Percentiles rank a stretch among this genome's conserved stretches.
These are phyloP conservation scores for Podila horticola DNA, from an alignment of 192 early-diverging fungal genomes.

Conservation along the genomic window DNA sequence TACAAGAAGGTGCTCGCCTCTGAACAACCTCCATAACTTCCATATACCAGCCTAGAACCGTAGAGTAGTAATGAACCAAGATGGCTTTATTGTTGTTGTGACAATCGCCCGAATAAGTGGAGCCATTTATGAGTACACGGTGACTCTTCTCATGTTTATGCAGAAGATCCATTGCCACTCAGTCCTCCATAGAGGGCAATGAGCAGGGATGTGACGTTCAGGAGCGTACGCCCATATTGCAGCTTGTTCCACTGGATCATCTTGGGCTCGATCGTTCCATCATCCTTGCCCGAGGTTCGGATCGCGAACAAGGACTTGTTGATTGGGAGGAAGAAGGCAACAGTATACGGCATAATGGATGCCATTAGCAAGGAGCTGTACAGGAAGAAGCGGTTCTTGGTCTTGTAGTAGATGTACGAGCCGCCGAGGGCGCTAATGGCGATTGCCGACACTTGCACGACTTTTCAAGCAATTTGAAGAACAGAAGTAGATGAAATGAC, in stretches of 20 bases:
- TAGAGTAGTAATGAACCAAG: too few relatives aligned
- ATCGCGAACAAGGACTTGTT: conserved; percentile 16
- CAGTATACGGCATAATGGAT: conserved; percentile 20
- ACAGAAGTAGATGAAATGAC: background rate
- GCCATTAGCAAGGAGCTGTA: conserved; percentile 14
- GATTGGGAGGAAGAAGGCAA: conserved; percentile 11
- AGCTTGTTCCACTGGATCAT: conserved; percentile 11
- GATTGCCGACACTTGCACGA: conserved; percentile 11
- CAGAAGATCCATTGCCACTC: background rate
- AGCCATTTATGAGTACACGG: background rate
- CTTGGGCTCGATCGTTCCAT: conserved; percentile 4
- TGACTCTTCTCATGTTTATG: too few relatives aligned
- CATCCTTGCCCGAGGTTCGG: background rate
- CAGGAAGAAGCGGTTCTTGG: conserved; percentile 25
- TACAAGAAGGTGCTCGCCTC: conserved; percentile 30
- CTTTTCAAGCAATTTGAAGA: background rate
- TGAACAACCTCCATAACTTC: background rate
- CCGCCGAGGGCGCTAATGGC: conserved; percentile 16
- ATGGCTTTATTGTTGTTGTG: too few relatives aligned
- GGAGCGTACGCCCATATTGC: conserved; percentile 9
- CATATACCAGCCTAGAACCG: too few relatives aligned
- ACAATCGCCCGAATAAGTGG: background rate
- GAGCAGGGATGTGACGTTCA: conserved; percentile 12
- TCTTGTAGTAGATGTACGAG: conserved; percentile 21
- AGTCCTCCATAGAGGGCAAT: conserved; percentile 4